Conservation (phyloP, 1,284 basidiomycete species). For the Marasmius fiardii region DNA sequence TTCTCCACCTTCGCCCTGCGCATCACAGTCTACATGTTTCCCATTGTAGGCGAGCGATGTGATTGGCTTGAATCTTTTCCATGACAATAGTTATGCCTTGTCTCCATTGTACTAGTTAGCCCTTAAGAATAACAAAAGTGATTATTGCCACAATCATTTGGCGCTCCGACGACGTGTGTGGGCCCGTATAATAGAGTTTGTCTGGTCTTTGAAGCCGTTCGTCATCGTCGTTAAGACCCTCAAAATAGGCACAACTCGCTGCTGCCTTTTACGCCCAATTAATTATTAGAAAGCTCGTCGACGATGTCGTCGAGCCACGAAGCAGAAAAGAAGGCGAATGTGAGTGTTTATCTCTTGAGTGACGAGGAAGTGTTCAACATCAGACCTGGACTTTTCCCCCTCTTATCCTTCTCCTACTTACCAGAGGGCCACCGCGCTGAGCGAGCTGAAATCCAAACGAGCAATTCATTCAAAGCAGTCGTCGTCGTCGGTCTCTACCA, state of each 20-base stretch:
- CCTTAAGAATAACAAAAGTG: slow-evolving; percentile 16
- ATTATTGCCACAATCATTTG: slow-evolving; percentile 14
- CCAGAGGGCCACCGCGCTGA: slow-evolving; percentile 51
- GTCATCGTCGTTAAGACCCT: slow-evolving; percentile 4
- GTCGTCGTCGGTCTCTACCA: slow-evolving; percentile 24
- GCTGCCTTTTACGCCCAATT: slow-evolving; percentile 1
- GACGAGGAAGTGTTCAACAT: background rate
- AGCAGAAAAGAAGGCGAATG: slow-evolving; percentile 10
- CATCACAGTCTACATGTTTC: too few relatives aligned
- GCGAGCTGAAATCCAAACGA: slow-evolving; percentile 54
- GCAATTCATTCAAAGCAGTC: slow-evolving; percentile 29
- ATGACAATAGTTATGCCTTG: background rate
- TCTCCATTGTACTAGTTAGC: slow-evolving; percentile 24
- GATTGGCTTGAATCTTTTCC: too few relatives aligned
- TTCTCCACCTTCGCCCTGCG: too few relatives aligned
- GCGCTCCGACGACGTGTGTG: background rate
- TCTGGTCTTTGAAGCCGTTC: background rate
- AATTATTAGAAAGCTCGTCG: slow-evolving; percentile 4
- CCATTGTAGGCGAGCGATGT: too few relatives aligned
- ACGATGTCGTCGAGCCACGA: slow-evolving; percentile 30
- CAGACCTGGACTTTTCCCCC: slow-evolving; percentile 21
- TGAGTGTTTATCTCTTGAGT: slow-evolving; percentile 4
- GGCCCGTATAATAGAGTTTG: background rate
- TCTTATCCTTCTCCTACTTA: slow-evolving; percentile 11
- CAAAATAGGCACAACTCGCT: too few relatives aligned